These are phyloP conservation scores for Phytophthora boehmeriae DNA, from an alignment of 352 stramenopile genomes.

Conservation along the genomic window DNA sequence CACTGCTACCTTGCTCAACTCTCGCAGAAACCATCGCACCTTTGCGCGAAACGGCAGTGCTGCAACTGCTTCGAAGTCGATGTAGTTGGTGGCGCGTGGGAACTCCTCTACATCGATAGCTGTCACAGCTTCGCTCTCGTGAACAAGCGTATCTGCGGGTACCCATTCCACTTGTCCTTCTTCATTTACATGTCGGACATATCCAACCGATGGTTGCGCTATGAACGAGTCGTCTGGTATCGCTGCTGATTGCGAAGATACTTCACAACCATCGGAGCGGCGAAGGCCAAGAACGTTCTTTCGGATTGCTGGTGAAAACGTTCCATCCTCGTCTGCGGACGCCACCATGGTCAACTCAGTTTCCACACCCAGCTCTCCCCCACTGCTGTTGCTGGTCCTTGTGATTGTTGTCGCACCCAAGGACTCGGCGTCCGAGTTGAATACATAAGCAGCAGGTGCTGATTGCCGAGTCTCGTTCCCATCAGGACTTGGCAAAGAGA, in stretches of 20 bases:
- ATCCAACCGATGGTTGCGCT: slow-evolving; percentile 71
- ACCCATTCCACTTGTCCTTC: slow-evolving; percentile 77
- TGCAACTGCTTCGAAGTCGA: slow-evolving; percentile 80
- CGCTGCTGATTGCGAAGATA: slow-evolving; percentile 9
- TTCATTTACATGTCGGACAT: slow-evolving; percentile 76
- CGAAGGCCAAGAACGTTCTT: slow-evolving; percentile 43
- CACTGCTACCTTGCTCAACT: slow-evolving; percentile 76
- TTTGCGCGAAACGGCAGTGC: slow-evolving; percentile 76
- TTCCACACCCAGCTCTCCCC: slow-evolving; percentile 50
- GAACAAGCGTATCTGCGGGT: slow-evolving; percentile 66
- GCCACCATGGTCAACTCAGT: slow-evolving; percentile 74
- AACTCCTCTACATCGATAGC: slow-evolving; percentile 79
- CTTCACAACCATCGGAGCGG: slow-evolving; percentile 11
- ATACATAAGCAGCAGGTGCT: slow-evolving; percentile 24
- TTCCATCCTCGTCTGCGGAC: slow-evolving; percentile 37
- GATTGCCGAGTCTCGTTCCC: slow-evolving; percentile 24
- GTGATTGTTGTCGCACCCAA: slow-evolving; percentile 9
- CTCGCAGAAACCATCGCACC: slow-evolving; percentile 79
- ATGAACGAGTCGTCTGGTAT: slow-evolving; percentile 47
- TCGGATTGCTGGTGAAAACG: slow-evolving; percentile 59
- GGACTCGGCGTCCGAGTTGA: slow-evolving; percentile 12
- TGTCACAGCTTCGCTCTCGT: slow-evolving; percentile 45
- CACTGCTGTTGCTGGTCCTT: slow-evolving; percentile 18
- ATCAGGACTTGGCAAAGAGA: slow-evolving; percentile 33
- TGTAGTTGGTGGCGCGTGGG: slow-evolving; percentile 67